Conservation (phyloP, 2,329 filamentous ascomycete species). For the Fusarium sterilihyphosum region DNA sequence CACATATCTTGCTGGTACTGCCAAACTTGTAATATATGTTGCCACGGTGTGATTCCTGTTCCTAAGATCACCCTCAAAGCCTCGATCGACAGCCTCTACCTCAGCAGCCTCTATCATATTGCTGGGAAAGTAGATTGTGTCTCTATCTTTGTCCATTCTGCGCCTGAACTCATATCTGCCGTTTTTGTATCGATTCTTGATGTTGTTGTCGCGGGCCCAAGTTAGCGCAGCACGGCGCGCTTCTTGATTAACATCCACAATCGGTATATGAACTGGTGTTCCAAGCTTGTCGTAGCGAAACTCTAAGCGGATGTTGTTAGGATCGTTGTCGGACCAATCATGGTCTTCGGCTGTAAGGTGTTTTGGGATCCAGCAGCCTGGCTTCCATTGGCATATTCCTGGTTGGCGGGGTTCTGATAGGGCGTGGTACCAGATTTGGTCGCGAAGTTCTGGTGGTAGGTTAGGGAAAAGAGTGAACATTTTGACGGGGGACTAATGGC, state of each 20-base stretch:
- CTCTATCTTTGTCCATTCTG: background rate
- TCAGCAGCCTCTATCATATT: background rate
- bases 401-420: background rate
- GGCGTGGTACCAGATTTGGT: conserved; percentile 13
- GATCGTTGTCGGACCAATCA: background rate
- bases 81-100: background rate
- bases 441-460: conserved; percentile 13
- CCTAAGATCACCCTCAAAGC: background rate
- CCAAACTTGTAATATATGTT: background rate
- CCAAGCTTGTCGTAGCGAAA: conserved; percentile 6
- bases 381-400: background rate
- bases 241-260: conserved; percentile 10
- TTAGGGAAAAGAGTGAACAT: conserved; percentile 7
- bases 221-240: background rate
- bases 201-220: background rate
- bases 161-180: background rate
- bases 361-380: conserved; percentile 6
- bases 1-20: background rate
- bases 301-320: background rate
- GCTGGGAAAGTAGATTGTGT: conserved; percentile 15
- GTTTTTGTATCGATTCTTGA: background rate
- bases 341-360: background rate
- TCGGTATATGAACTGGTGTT: background rate
- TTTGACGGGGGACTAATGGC: background rate
- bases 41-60: background rate